Evolutionary conservation across 1,284 basidiomycete species (phyloP).

Genomic region (Peniophora sp.): DNA sequence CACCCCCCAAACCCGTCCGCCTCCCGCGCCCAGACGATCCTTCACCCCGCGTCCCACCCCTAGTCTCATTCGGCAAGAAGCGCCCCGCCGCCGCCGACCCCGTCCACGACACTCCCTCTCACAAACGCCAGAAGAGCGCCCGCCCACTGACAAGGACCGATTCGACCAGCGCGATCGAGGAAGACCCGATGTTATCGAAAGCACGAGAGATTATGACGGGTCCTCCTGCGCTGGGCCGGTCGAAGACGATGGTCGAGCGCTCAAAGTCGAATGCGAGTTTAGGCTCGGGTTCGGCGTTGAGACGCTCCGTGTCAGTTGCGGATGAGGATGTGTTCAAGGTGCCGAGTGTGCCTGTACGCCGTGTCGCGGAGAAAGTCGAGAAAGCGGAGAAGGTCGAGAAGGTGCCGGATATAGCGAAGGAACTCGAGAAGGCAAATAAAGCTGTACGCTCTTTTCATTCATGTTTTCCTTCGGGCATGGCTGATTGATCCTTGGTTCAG

Average conservation of each 20-base stretch:
- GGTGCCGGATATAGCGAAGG: constrained; percentile 16
- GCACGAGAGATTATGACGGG: constrained; percentile 19
- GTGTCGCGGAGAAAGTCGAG: not conserved
- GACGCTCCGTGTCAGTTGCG: constrained; percentile 2
- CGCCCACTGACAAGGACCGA: not conserved
- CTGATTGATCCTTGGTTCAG: constrained; percentile 17
- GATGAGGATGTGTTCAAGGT: constrained; percentile 28
- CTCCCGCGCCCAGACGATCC: constrained; percentile 70
- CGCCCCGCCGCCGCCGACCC: constrained; percentile 13
- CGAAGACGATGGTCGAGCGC: too few species aligned
- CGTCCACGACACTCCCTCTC: not conserved
- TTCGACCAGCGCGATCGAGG: not conserved
- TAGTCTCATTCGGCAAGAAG: constrained; percentile 18
- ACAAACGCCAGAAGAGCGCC: not conserved
- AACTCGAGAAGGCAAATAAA: constrained; percentile 34
- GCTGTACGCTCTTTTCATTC: constrained; percentile 15
- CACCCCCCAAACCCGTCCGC: constrained; percentile 28
- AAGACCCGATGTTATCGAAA: constrained; percentile 10
- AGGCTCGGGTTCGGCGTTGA: not conserved
- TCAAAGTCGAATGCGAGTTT: too few species aligned
- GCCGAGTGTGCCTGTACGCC: constrained; percentile 17
- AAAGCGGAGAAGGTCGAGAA: constrained; percentile 16
- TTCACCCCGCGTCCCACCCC: constrained; percentile 58
- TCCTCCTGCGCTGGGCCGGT: not conserved
- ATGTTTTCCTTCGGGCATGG: not conserved